Evolutionary conservation across 2,329 filamentous ascomycete genomes (phyloP), one percentile per base, ranked within the genome.

Genomic region (Penicillium sp.): DNA sequence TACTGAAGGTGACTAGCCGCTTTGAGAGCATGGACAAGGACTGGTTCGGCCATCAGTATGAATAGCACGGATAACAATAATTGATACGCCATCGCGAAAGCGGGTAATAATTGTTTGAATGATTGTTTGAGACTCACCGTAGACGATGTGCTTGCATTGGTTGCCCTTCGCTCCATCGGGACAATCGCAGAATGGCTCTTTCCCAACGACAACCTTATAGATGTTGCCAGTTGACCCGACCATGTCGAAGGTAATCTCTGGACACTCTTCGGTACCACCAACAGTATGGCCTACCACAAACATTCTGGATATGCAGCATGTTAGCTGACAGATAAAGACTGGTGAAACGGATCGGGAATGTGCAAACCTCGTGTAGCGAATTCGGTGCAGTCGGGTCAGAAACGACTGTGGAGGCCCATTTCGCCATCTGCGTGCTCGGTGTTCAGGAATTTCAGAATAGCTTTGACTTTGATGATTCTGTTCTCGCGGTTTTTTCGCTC

Each of bases 101-200:
- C 5, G 23, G 26, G 8, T 18, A 20, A 22, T 4, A 5, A 13
- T n/a, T 14, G 18, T 6, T 11, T 2, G n/a, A 32, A 6, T 4
- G 8, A 13, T n/a, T 14, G 18, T 6, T 11, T 2, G n/a, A 32
- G 4, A 58, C 67, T 50, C 68, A 77, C 77, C 61, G 58, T 82
- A 83, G 37, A 79, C 65, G 35, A 82, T 76, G 54, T 84, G 81
- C 59, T 84, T 84, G 73, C 81, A 85, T 56, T 81, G 77, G 36
- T 79, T 77, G 4, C 79, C 77, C 47, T 77, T 78, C 27, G 38
- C 50, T 6, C 68, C 69, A 61, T 81, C 76, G 0, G 78, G 77
- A 59, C 80, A 83, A 46, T 71, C 71, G 63, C 80, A 83, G 5
- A 55, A 66, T 0, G 80, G 79, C 9, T 72, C 56, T 42, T 76